Evolutionary conservation across 768 basidiomycete genomes (phyloP), one percentile per base, ranked within the genome.

Genomic region (Boletus pseudopeckii): DNA sequence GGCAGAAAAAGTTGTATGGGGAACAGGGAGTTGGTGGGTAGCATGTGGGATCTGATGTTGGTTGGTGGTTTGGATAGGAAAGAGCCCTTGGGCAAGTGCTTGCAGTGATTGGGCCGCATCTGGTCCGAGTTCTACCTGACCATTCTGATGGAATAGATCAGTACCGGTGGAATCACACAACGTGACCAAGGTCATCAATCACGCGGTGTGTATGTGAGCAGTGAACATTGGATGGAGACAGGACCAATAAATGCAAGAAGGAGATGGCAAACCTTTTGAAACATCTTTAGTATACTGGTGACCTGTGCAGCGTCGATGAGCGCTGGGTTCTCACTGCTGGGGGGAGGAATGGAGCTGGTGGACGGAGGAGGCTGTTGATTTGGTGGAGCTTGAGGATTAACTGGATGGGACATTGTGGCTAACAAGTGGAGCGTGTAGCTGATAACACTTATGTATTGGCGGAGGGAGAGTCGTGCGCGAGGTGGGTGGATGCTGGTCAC

Each of bases 31-130:
- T n/a, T 48, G 58, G 36, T 56, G 60, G 34, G 55, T 38, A 6
- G 50, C 38, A 39, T 72, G 66, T n/a, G 64, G 68, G 15, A 64
- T 62, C 38, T 61, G 65, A 49, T 65, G 72, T 50, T 70, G 73
- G 44, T 59, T 74, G 58, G 60, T 7, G 10, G 14, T 54, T 28
- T 66, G 64, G 7, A 63, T 42, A 5, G 64, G 56, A 53, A 74
- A 69, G 0, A 68, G 69, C 7, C 74, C 70, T 63, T 80, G 80
- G 2, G 80, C 71, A 45, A 83, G 77, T 42, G 80, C 80, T 10
- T 80, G 80, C 4, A 82, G 72, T 1, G 79, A 76, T 55, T 85
- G 81, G 6, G 82, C 78, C 2, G 84, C 82, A 47, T 85, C 83
- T 62, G 84, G 83, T 56, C 83, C 82, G 54, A 76, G 71, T 54